Evolutionary conservation across 2,329 filamentous ascomycete genomes (phyloP).

Genomic region (Ophidiomyces ophidiicola): DNA sequence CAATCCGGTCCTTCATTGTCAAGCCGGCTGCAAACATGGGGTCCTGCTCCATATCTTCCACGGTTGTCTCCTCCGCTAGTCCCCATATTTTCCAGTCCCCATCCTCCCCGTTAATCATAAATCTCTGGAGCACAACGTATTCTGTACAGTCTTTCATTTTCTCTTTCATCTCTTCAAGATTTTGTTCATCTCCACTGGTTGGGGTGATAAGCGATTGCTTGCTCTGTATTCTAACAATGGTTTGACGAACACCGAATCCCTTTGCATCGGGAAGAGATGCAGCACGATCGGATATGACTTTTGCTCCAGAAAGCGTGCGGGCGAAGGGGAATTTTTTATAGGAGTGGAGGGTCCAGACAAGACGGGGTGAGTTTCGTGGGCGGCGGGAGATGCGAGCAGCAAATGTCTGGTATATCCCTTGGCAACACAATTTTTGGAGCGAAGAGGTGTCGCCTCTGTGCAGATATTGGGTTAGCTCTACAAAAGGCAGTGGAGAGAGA

Average conservation of each 20-base stretch:
- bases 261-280: constrained; percentile 30
- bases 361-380: constrained; percentile 19
- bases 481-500: constrained; percentile 1
- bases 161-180: constrained; percentile 10
- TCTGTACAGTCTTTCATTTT: constrained; percentile 36
- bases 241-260: constrained; percentile 31
- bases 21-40: constrained; percentile 28
- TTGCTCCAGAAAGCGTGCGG: constrained; percentile 27
- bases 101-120: constrained; percentile 31
- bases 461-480: constrained; percentile 15
- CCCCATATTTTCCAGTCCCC: constrained; percentile 42
- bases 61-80: constrained; percentile 31
- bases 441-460: constrained; percentile 27
- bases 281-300: constrained; percentile 33
- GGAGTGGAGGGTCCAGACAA: constrained; percentile 29
- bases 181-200: constrained; percentile 10
- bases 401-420: constrained; percentile 28
- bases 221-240: constrained; percentile 29
- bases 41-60: constrained; percentile 26
- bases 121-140: constrained; percentile 41
- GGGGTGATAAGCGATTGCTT: constrained; percentile 27
- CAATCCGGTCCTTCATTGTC: constrained; percentile 26
- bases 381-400: constrained; percentile 26
- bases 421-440: constrained; percentile 29
- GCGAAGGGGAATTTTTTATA: constrained; percentile 26